Evolutionary conservation across 2,329 filamentous ascomycete genomes (phyloP), one percentile per base, ranked within the genome.

Genomic region (Didymella glomerata): DNA sequence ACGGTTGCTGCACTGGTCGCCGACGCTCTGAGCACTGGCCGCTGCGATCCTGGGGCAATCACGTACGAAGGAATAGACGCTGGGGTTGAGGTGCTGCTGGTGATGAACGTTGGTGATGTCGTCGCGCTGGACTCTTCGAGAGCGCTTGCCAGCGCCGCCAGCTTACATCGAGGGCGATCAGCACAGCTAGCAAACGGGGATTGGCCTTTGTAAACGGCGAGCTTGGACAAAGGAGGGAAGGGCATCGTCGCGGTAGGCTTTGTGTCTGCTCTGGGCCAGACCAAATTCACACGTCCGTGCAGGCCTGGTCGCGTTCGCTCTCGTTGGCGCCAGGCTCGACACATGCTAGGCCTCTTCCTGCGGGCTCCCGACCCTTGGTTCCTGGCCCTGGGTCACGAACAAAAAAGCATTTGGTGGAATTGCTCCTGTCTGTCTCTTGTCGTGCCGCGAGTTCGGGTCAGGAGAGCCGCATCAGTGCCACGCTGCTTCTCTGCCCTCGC

Each of bases 291-390:
- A 22, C 48, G 69, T 66, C 70, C 65, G 73, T 74, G 73, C 71
- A 57, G 53, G 40, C 36, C 62, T 58, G 60, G 61, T 64, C 55
- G 64, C 57, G 57, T 61, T 66, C 67, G 56, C 49, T 36, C 60
- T 62, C 62, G 69, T 66, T 75, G 72, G 72, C 72, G 74, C 73
- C 73, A 73, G 67, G 69, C 71, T 71, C 69, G 68, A 72, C 68
- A 53, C 71, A 71, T 67, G 34, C 65, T 68, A 64, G 63, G 63
- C 56, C 25, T 49, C 63, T 56, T 68, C 58, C 58, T 62, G 61
- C 58, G 28, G 25, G 61, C 68, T 66, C 67, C 64, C 68, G 55
- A 66, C 64, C 69, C 73, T 73, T 73, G 73, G 72, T 72, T 69
- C 69, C 66, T 72, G 70, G 67, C 40, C 46, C 56, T 54, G 46